These are phyloP conservation scores for Poterioochromonas sp. DNA, from an alignment of 352 stramenopile species.

Conservation along the genomic window DNA sequence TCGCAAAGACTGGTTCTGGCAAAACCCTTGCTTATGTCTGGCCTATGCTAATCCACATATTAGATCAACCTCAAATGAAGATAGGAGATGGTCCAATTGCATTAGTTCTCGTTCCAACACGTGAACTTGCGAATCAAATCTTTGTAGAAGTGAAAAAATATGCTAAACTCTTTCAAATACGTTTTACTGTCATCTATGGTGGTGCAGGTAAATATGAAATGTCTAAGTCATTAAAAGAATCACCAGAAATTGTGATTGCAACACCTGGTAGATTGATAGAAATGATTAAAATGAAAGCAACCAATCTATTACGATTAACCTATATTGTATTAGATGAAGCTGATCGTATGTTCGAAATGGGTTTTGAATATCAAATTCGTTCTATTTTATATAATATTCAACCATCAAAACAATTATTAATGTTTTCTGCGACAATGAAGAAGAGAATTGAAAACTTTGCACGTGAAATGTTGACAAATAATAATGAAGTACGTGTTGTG, in stretches of 20 bases:
- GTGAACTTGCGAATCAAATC: constrained; percentile 22
- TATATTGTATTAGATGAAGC: constrained; percentile 90
- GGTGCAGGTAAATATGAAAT: constrained; percentile 23
- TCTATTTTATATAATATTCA: constrained; percentile 51
- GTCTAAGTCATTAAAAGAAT: not conserved
- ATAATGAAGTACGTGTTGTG: not conserved
- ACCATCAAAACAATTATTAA: constrained; percentile 66
- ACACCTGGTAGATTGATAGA: constrained; percentile 29
- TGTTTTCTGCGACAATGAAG: constrained; percentile 72
- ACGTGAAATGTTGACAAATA: not conserved
- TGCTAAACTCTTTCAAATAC: constrained; percentile 4
- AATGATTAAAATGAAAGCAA: constrained; percentile 6
- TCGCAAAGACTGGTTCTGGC: constrained; percentile 23
- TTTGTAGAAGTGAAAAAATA: not conserved
- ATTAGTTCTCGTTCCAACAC: not conserved
- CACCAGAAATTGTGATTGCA: constrained; percentile 4
- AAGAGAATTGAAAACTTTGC: constrained; percentile 25
- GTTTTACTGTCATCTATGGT: not conserved
- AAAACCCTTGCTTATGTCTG: constrained; percentile 17
- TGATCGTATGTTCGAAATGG: constrained; percentile 93
- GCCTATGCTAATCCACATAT: constrained; percentile 18
- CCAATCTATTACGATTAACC: not conserved
- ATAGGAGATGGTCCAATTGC: constrained; percentile 16
- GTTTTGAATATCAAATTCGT: constrained; percentile 70
- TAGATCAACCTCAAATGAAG: not conserved